Base-by-base conservation (phyloP, 768 basidiomycete species). In the Cytidiella melzeri region DNA sequence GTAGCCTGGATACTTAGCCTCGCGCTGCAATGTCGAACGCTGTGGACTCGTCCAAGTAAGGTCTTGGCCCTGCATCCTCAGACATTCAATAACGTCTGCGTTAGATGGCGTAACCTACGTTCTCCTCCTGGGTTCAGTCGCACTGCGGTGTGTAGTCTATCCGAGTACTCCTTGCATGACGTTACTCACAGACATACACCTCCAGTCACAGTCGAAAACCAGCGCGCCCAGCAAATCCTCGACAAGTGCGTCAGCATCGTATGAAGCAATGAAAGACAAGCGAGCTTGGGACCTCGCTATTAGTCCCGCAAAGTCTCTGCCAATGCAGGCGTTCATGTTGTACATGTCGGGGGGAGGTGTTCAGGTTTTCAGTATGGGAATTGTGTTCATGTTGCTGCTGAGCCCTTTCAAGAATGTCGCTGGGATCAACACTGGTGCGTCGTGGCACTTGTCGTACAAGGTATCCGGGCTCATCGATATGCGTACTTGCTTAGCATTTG, bases 281-380 rank as follows among this genome's bases (percentile, higher is more conserved):
- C 82, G 88, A 23, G 91, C 91, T 38, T 90, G 91, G 87, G 89
- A 92, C 54, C 73, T 89, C 37, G 91, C 91, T 34, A 77, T 84
- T 43, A 72, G 79, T 3, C 93, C 93, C 1, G 90, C 88, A 27
- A 96, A 97, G 67, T 81, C 83, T 12, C 75, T 97, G 23, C 93
- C 93, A 3, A 96, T 96, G 94, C 92, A 97, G 61, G 92, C 86
- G 4, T 87, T 97, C 70, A 97, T 97, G 94, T 75, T 97, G 27
- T 97, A 97, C 78, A 95, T 97, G 88, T 94, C 92, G 19, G 94
- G 94, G 28, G 85, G 91, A 11, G 91, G 92, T 43, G 87, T 97
- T 12, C 94, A 97, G 67, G 86, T 97, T 38, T 96, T 97, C 67
- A 94, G 92, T 68, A 91, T 97, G 73, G 92, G 94, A 27, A 94